Base-by-base conservation (phyloP, 495 filamentous ascomycete species). In the Halenospora varia region DNA sequence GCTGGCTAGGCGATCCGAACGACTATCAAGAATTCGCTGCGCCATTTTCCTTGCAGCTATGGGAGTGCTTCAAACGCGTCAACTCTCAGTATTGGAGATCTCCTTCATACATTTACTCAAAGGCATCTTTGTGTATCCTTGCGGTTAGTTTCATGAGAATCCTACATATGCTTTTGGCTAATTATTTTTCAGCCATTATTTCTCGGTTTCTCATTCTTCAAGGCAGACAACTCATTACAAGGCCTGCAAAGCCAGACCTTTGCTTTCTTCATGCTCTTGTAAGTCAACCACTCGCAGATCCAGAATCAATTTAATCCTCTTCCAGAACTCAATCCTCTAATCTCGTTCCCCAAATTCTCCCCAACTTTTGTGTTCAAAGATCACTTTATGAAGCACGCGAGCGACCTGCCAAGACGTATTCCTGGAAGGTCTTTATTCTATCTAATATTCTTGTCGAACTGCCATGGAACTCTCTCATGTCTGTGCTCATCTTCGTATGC, bases 171-270 rank as follows among this genome's bases (percentile, higher is more conserved):
- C 8, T 46, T 17, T n/a, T 17, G 20, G 8, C 24, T 59, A 3
- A 48, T 15, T 20, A 35, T 4, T 6, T 35, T 35, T 4, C 40
- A 50, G 46, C 80, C 79, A 0, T 73, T 96, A 2, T 94, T 95
- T 73, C 91, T 92, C 67, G 90, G 90, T 15, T 92, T 97, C 71
- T 89, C 89, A 19, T 96, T 97, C 73, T 91, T 81, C 80, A 77
- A 83, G 17, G 81, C 88, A 4, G 73, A 80, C 20, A 88, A 84
- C 66, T 81, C 78, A n/a, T 70, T 86, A 2, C 88, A 94, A 68
- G 91, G 89, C 29, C 79, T 96, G n/a, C 89, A 92, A 66, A 94
- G 94, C 67, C 87, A 92, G 65, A 88, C 93, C 76, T 94, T 95
- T 66, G 76, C 82, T 66, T 84, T 96, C 63, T 96, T 96, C 75